Base-by-base conservation (phyloP, 805 yeast species). In the Naumovozyma baii region DNA sequence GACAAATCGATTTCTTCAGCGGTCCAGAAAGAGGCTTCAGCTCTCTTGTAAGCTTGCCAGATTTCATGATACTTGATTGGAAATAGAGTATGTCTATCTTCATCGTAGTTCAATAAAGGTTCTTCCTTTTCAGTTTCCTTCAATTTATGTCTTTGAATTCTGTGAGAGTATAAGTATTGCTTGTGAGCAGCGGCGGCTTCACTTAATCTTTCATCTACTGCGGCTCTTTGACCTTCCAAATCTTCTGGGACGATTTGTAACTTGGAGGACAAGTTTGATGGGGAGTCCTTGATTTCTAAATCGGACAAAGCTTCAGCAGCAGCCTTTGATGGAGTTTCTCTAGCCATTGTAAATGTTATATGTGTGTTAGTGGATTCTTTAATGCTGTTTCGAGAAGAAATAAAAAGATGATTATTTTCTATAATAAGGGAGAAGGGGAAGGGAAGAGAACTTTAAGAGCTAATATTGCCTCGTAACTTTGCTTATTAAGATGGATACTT, bases 11-110 rank as follows among this genome's bases (percentile, higher is more conserved):
- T 87, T 69, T 92, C 98, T 71, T 90, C 98, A 36, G 97, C 96
- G 31, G 97, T 92, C 98, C 98, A 90, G 75, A 90, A 90, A 4
- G 97, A 90, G 13, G 98, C 98, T 73, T 92, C 98, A 38, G 97
- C 96, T 69, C 90, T 86, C 73, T 90, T 90, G 69, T 90, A 90
- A 73, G 94, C 88, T 66, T 90, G 95, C 97, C 97, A 90, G 63
- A 90, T 84, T 69, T 90, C 97, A 62, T 88, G 90, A 70, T 87
- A 92, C 68, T 84, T 83, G 68, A 90, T 86, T 51, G 98, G 98
- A 78, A 88, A 88, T 44, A 90, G 69, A 38, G 92, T 96, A 57
- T 85, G 87, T 61, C 98, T 80, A 58, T 77, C 76, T 52, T 76
- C 77, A 76, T 90, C 92, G 66, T 86, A 96, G 38, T 62, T 57